Evolutionary conservation across 257 asterid genomes (phyloP).

Genomic region (Solanum chiquidenum): DNA sequence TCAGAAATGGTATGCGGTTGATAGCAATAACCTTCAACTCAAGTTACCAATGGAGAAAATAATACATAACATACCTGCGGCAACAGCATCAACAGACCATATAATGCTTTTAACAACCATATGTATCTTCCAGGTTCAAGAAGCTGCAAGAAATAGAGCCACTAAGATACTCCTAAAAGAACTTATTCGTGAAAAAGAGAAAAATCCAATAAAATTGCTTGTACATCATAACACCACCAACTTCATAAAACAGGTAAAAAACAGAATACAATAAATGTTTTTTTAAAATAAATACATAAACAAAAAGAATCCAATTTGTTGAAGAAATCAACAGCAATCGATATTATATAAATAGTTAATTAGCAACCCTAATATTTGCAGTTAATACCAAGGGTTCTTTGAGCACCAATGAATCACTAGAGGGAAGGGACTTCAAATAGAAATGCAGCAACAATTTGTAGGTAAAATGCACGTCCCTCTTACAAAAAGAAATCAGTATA

Average conservation of each 20-base stretch:
- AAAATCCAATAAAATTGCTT: background rate
- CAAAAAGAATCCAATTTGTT: background rate
- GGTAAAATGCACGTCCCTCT: background rate
- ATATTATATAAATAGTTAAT: background rate
- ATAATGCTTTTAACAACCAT: constrained; percentile 89
- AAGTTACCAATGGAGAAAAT: background rate
- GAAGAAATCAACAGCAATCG: background rate
- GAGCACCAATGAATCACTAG: background rate
- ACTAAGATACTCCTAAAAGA: background rate
- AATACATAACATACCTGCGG: constrained; percentile 65
- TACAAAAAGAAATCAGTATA: background rate
- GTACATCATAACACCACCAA: background rate
- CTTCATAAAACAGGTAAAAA: background rate
- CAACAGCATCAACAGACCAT: constrained; percentile 94
- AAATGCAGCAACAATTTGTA: background rate
- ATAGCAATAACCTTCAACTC: background rate
- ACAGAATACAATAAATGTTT: background rate
- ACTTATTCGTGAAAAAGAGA: background rate
- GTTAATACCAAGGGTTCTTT: background rate
- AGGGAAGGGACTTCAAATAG: background rate
- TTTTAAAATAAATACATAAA: background rate
- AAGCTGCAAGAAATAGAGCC: constrained; percentile 52
- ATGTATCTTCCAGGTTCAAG: constrained; percentile 94
- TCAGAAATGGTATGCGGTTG: background rate
- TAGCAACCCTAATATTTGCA: background rate